Evolutionary conservation across 345 rosid species (phyloP).

Genomic region (Capsella bursapastoris): DNA sequence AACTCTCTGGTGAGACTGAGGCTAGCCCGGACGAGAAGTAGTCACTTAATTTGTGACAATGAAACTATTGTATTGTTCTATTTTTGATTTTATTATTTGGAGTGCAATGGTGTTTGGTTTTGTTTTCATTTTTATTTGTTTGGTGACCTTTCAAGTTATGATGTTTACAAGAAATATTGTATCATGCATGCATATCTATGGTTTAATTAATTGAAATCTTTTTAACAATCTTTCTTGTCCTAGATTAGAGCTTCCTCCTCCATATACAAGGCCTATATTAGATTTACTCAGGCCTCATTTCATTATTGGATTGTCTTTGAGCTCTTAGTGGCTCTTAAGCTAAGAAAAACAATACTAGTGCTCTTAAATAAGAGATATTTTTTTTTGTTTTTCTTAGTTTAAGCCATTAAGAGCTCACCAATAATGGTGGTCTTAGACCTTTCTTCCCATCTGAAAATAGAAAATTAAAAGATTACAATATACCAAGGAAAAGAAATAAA

Average conservation of each 20-base stretch:
- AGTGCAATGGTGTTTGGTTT: slow-evolving; percentile 19
- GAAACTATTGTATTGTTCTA: not conserved
- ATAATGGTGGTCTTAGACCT: no score
- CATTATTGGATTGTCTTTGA: no score
- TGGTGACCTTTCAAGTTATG: not conserved
- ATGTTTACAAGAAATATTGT: slow-evolving; percentile 3
- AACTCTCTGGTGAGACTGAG: slow-evolving; percentile 58
- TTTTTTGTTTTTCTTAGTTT: no score
- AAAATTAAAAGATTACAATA: no score
- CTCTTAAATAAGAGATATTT: no score
- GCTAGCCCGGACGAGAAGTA: slow-evolving; percentile 28
- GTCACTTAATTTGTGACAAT: slow-evolving; percentile 5
- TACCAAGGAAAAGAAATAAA: no score
- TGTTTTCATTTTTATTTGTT: not conserved
- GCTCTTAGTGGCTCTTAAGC: no score
- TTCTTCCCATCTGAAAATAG: no score
- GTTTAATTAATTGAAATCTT: not conserved
- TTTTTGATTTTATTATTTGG: not conserved
- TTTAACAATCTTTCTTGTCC: not conserved
- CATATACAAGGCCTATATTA: not conserved
- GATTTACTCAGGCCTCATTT: not conserved
- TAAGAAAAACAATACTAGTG: no score
- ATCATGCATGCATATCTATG: not conserved
- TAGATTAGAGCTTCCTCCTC: not conserved
- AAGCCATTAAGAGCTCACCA: no score